A percentile compares a stretch with the other conserved stretches of the same genome.
Evolutionary conservation across 2,329 filamentous ascomycete species (phyloP).

Genomic region (Dendryphion nanum): DNA sequence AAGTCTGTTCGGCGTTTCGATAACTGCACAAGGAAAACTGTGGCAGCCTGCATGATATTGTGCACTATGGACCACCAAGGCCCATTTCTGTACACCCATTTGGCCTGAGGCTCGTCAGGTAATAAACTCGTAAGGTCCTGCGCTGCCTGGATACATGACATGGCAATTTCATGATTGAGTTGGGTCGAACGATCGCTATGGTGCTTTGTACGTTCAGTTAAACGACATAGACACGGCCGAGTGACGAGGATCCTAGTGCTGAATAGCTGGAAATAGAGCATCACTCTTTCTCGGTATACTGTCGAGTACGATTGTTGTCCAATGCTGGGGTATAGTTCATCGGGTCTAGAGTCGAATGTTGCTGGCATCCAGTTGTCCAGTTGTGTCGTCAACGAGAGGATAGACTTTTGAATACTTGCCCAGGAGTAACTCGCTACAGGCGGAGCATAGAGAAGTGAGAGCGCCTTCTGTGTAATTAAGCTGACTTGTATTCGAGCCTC

Average conservation of each 20-base stretch:
- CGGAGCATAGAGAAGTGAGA: conserved; percentile 36
- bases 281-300: conserved; percentile 14
- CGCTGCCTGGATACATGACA: not conserved
- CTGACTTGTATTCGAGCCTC: conserved; percentile 21
- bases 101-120: not conserved
- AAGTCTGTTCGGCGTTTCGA: too few relatives aligned
- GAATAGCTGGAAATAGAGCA: conserved; percentile 27
- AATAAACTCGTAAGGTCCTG: not conserved
- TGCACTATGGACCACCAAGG: conserved; percentile 43
- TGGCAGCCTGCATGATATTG: conserved; percentile 40
- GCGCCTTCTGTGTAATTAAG: conserved; percentile 30
- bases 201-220: conserved; percentile 3
- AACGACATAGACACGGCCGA: conserved; percentile 35
- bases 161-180: too few relatives aligned
- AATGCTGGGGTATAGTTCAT: not conserved
- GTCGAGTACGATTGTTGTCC: not conserved
- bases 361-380: conserved; percentile 32
- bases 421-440: conserved; percentile 32
- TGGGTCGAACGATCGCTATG: too few relatives aligned
- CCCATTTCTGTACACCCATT: conserved; percentile 11
- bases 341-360: not conserved
- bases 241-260: conserved; percentile 36
- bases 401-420: conserved; percentile 33
- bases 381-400: conserved; percentile 26
- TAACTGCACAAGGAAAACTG: too few relatives aligned